phyloP scores from a whole-genome alignment of 306 rosid genomes.

The Inga oerstediana region DNA sequence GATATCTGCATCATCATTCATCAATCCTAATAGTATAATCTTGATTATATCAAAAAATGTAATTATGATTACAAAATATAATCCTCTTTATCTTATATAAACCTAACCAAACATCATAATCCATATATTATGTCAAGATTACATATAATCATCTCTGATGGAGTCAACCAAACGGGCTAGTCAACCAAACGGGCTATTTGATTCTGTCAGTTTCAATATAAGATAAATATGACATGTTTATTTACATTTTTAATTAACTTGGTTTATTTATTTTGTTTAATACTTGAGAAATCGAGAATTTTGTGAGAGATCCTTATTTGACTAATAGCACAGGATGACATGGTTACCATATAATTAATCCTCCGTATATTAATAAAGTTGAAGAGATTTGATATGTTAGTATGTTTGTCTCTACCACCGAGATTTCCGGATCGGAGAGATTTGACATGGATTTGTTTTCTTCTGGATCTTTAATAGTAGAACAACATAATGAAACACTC shows the following conservation, averaged over 20 bases:
- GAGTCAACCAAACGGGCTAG: too few relatives aligned
- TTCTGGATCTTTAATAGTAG: conserved; percentile 7
- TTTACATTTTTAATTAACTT: not conserved
- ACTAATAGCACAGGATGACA: not conserved
- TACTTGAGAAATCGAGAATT: not conserved
- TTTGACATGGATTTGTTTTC: conserved; percentile 19
- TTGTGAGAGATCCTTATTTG: not conserved
- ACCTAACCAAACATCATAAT: too few relatives aligned
- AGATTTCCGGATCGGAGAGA: conserved; percentile 18
- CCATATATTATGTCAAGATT: too few relatives aligned
- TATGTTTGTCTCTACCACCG: conserved; percentile 3
- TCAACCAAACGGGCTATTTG: too few relatives aligned
- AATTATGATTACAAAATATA: too few relatives aligned
- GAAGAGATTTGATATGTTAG: not conserved
- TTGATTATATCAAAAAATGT: too few relatives aligned
- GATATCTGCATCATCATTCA: too few relatives aligned
- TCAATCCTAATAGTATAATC: too few relatives aligned
- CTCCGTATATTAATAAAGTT: not conserved
- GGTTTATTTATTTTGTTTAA: not conserved
- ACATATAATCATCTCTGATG: rapidly evolving
- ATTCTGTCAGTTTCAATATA: not conserved
- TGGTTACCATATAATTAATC: not conserved
- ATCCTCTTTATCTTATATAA: too few relatives aligned
- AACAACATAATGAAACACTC: not conserved
- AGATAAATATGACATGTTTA: not conserved